phyloP scores from a whole-genome alignment of 148 eudicot species.

The Camellia lanceoleosa region DNA sequence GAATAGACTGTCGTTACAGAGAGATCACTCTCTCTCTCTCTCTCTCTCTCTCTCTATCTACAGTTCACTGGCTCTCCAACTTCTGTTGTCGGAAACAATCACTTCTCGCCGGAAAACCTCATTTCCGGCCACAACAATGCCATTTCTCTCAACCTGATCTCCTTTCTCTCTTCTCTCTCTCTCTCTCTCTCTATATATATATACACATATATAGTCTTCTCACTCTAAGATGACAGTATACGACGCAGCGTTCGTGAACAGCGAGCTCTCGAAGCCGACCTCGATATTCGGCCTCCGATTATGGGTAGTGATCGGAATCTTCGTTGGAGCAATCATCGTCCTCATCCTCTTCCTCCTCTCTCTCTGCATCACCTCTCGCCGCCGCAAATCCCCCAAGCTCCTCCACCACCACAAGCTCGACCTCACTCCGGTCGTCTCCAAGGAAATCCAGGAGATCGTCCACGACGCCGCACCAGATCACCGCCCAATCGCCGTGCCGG shows the following conservation, averaged over 20 bases:
- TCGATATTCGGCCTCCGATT: slow-evolving; percentile 84
- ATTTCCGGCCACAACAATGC: background rate
- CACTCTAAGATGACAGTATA: slow-evolving; percentile 50
- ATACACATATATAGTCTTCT: background rate
- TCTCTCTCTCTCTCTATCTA: background rate
- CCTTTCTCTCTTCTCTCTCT: background rate
- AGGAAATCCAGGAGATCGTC: slow-evolving; percentile 73
- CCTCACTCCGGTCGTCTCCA: slow-evolving; percentile 52
- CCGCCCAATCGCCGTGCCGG: slow-evolving; percentile 29
- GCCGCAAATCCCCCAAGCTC: slow-evolving; percentile 27
- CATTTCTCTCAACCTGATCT: background rate
- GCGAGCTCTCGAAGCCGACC: slow-evolving; percentile 82
- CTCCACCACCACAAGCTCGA: slow-evolving; percentile 13
- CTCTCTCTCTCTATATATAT: background rate
- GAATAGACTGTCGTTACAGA: background rate
- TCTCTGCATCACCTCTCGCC: slow-evolving; percentile 79
- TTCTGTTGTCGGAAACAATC: background rate
- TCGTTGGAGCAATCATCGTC: slow-evolving; percentile 84
- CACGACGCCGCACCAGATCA: slow-evolving; percentile 28
- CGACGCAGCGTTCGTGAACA: slow-evolving; percentile 65
- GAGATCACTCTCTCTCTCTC: background rate
- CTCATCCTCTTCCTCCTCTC: slow-evolving; percentile 81
- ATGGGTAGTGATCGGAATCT: slow-evolving; percentile 92
- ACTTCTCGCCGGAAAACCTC: background rate
- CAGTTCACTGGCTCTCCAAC: background rate